Base-by-base conservation (phyloP, 2,329 filamentous ascomycete species). In the Endoconidiophora laricicola region DNA sequence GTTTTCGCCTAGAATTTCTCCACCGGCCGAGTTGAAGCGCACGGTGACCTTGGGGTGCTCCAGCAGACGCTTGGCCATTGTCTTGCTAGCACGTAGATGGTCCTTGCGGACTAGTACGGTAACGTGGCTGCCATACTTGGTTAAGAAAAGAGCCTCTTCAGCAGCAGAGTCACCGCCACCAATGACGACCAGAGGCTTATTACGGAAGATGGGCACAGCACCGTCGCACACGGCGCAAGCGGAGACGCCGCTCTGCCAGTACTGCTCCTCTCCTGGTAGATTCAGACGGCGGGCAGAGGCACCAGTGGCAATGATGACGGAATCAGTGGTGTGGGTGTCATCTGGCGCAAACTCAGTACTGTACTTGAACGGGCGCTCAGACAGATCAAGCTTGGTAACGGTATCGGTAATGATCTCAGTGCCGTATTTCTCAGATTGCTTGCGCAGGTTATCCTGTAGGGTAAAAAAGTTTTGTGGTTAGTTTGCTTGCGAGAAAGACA, bases 221-320 rank as follows among this genome's bases (percentile, higher is more conserved):
- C 91, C 91, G 62, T 98, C 91, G 68, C 91, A 98, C 45, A 98
- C 91, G 33, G 91, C 91, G 67, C 91, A 98, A 46, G 91, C 91
- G 48, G 83, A 91, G 62, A 98, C 86, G 58, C 91, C 91, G 64
- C 84, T 91, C 64, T 94, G 88, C 93, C 93, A 98, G 76, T 87
- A 98, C 65, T 81, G 84, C 50, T 94, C 84, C 71, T 98, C 91
- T 49, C 91, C 93, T 10, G 79, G 71, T 44, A 98, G 76, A 63
- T 82, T 71, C 50, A 98, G 70, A 55, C 93, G 78, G 57, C 85
- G 76, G 36, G 91, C 91, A 55, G 90, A 94, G 45, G 93, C 91
- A 57, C 91, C 91, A 0, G 91, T 98, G 39, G 91, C 93, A 57
- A 98, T 79, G 67, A 98, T 94, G 59, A 98, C 70, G 44, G 86